Base-by-base conservation (phyloP, 2,329 filamentous ascomycete species). In the Thelonectria discophora region DNA sequence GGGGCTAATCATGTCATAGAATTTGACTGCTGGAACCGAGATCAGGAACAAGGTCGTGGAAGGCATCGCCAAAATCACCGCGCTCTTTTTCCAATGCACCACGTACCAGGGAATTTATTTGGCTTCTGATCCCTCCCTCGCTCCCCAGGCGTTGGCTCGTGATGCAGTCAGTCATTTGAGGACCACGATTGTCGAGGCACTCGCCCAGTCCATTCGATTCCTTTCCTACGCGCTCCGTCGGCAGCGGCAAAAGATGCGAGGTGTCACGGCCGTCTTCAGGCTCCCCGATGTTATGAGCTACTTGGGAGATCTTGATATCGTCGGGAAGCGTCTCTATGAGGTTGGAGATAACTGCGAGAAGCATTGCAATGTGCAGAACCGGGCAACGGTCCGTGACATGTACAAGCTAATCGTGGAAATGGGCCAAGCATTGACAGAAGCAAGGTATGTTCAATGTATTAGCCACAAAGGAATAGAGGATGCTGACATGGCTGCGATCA, bases 81-180 rank as follows among this genome's bases (percentile, higher is more conserved):
- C n/a, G 20, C n/a, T 56, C 1, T 17, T 56, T 11, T 45, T 49
- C 17, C 53, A 56, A 20, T 56, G 53, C 7, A 45, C 48, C 45
- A 56, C 53, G 13, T 56, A 56, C 45, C 32, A 30, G 11, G 45
- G 46, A 42, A 5, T 56, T 15, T 56, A 56, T 10, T 42, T 49
- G 53, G 34, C 15, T 20, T 34, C 34, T 17, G 32, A 55, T 13
- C 42, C 21, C 24, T 15, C 42, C 43, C 43, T 55, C 32, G 32
- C 34, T 2, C 32, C 21, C 8, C 45, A 20, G 2, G 10, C 30
- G 6, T 7, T 24, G 24, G 24, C 24, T 24, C 24, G 24, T 24
- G 21, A 17, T 8, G n/a, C 15, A 13, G 53, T 74, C 71, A 10
- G 72, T 61, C 7, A 57, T 60, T 21, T 72, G 60, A n/a, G 75